Evolutionary conservation across 805 yeast genomes (phyloP).

Genomic region (Helenozyma rhizophorensis): DNA sequence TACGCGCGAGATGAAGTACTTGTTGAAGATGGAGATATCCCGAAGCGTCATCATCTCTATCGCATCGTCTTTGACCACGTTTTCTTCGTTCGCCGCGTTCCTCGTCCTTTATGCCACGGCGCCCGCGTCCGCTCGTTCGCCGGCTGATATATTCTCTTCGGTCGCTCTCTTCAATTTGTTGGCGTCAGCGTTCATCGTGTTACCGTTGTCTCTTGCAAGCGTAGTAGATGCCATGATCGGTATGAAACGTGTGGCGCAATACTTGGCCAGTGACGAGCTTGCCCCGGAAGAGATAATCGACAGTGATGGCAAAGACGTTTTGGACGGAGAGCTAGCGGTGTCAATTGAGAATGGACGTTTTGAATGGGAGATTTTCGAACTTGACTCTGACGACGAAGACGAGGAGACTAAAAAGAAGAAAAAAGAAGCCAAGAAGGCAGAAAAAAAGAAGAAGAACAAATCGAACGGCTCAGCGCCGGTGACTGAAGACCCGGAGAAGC

Average conservation of each 20-base stretch:
- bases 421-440: constrained; percentile 1
- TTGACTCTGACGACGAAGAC: constrained; percentile 3
- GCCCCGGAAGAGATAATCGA: not conserved
- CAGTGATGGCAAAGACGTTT: too few relatives aligned
- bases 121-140: constrained; percentile 1
- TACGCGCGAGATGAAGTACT: constrained; percentile 2
- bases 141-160: constrained; percentile 8
- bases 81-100: constrained; percentile 4
- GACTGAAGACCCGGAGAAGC: not conserved
- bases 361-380: constrained; percentile 3
- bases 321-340: too few relatives aligned
- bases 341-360: not conserved
- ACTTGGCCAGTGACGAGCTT: constrained; percentile 2
- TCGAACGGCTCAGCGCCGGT: not conserved
- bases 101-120: constrained; percentile 6
- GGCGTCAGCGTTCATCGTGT: constrained; percentile 1
- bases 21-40: constrained; percentile 4
- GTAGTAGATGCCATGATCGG: constrained; percentile 4
- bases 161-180: constrained; percentile 5
- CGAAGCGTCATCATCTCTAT: constrained; percentile 5
- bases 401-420: not conserved
- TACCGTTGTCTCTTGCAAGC: constrained; percentile 5
- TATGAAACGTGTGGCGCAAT: constrained; percentile 1
- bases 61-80: constrained; percentile 1
- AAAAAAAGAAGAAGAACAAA: constrained; percentile 2